Evolutionary conservation across 140 eudicot species (phyloP).

Genomic region (Cichorium intybus): DNA sequence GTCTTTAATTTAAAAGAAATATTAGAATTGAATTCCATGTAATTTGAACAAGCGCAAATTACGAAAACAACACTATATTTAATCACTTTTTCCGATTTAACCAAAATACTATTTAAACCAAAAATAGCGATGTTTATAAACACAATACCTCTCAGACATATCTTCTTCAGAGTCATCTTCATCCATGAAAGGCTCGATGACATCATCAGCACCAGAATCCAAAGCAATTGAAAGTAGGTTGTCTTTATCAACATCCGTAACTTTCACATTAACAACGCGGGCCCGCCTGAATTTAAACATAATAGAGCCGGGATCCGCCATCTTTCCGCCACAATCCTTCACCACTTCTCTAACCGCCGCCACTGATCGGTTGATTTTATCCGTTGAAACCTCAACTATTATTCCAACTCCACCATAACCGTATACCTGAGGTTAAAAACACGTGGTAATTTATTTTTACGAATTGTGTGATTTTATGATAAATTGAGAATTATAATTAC

Average conservation of each 20-base stretch:
- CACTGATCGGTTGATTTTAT: constrained; percentile 85
- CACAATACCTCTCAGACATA: constrained; percentile 52
- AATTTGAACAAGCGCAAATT: too few relatives aligned
- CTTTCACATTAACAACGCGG: constrained; percentile 71
- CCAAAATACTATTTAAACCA: too few relatives aligned
- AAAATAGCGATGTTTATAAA: too few relatives aligned
- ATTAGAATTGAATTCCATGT: too few relatives aligned
- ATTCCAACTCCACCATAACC: constrained; percentile 98
- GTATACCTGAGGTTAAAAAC: constrained; percentile 52
- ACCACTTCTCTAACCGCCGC: constrained; percentile 74
- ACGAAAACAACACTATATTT: too few relatives aligned
- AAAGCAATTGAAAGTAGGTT: constrained; percentile 73
- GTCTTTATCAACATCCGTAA: constrained; percentile 67
- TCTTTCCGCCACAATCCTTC: constrained; percentile 90
- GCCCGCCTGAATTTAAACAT: constrained; percentile 83
- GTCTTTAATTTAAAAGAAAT: too few relatives aligned
- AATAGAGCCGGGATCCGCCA: constrained; percentile 97
- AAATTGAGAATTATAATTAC: constrained; percentile 25
- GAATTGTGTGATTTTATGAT: background rate
- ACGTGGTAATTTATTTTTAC: background rate
- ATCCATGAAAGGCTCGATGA: constrained; percentile 69
- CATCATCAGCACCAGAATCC: constrained; percentile 98
- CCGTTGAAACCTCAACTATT: constrained; percentile 79
- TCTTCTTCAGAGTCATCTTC: constrained; percentile 76
- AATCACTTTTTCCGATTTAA: too few relatives aligned